Evolutionary conservation across 2,329 filamentous ascomycete species (phyloP).

Genomic region (Fusarium anthophilum): DNA sequence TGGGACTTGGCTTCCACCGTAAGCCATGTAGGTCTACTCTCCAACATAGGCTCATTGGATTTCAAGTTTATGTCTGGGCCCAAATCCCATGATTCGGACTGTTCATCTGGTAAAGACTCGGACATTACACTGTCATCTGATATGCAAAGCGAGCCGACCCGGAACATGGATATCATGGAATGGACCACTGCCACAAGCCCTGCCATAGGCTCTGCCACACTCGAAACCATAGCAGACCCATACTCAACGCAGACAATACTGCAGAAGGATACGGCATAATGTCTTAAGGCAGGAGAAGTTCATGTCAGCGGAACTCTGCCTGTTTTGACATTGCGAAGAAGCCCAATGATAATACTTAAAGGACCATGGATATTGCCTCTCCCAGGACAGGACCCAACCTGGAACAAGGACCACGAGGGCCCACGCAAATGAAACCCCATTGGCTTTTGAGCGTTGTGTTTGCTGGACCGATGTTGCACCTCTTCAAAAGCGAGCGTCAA

Average conservation of each 20-base stretch:
- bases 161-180: conserved; percentile 17
- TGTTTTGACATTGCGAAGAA: not conserved
- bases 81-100: conserved; percentile 3
- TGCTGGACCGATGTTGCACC: not conserved
- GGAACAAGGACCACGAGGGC: not conserved
- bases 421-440: not conserved
- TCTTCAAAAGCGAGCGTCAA: not conserved
- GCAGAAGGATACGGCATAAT: conserved; percentile 2
- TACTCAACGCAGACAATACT: not conserved
- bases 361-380: conserved; percentile 1
- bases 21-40: conserved; percentile 1
- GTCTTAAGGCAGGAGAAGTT: not conserved
- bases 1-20: conserved; percentile 3
- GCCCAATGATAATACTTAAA: not conserved
- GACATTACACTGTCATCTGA: conserved; percentile 12
- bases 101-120: conserved; percentile 14
- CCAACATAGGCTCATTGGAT: conserved; percentile 3
- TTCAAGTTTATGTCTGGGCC: conserved; percentile 26
- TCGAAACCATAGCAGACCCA: conserved; percentile 1
- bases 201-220: not conserved
- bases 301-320: not conserved
- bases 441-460: not conserved
- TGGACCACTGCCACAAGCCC: not conserved
- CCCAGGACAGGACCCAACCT: conserved; percentile 1
- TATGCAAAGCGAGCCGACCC: not conserved